A percentile compares a stretch with the other conserved stretches of the same genome.
Conservation (phyloP, 352 stramenopile genomes). For the Globisporangium radiosum region DNA sequence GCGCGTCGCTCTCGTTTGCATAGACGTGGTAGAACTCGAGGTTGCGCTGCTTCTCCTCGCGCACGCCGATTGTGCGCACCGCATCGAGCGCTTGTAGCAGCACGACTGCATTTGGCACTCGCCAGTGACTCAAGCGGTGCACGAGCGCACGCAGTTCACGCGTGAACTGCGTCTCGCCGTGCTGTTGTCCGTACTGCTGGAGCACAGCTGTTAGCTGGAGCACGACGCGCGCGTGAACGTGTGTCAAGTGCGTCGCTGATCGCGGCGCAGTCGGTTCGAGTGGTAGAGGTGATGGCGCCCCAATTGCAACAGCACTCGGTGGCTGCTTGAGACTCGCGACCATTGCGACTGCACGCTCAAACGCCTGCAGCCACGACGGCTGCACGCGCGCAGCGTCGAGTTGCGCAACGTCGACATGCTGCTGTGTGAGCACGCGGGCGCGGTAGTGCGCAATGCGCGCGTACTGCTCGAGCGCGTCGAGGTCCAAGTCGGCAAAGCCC, state of each 20-base stretch:
- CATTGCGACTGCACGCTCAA: constrained; percentile 25
- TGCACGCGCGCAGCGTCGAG: constrained; percentile 22
- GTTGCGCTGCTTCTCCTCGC: constrained; percentile 56
- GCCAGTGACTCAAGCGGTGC: constrained; percentile 29
- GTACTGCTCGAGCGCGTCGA: constrained; percentile 41
- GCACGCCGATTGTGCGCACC: constrained; percentile 18
- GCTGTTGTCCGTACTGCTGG: constrained; percentile 27
- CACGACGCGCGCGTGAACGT: constrained; percentile 50
- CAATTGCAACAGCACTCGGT: background rate
- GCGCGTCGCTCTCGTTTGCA: background rate
- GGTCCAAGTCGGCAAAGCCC: constrained; percentile 36
- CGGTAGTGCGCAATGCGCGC: constrained; percentile 56
- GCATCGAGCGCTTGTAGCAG: constrained; percentile 20
- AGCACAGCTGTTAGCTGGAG: constrained; percentile 32
- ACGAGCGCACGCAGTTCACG: constrained; percentile 20
- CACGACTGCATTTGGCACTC: constrained; percentile 22
- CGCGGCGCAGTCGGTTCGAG: too few species aligned
- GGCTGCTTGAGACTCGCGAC: constrained; percentile 17
- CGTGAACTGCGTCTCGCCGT: constrained; percentile 38
- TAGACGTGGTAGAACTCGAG: constrained; percentile 68
- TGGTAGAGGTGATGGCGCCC: background rate
- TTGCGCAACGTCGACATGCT: constrained; percentile 18
- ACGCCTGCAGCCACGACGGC: constrained; percentile 35
- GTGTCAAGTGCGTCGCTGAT: constrained; percentile 21
- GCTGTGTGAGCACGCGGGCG: constrained; percentile 32